Evolutionary conservation across 2,329 filamentous ascomycete genomes (phyloP).

Genomic region (Fonsecaea monophora): DNA sequence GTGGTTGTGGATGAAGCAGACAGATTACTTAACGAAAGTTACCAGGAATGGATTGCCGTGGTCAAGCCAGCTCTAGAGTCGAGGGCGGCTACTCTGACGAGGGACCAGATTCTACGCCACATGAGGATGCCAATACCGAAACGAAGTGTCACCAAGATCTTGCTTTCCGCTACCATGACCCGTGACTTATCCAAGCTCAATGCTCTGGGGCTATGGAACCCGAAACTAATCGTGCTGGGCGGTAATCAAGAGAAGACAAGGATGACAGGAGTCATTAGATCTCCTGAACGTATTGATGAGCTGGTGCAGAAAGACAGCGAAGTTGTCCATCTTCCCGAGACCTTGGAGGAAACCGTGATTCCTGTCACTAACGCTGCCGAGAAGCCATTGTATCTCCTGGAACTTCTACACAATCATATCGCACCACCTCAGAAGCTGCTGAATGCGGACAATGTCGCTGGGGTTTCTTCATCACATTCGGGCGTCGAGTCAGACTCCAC

Average conservation of each 20-base stretch:
- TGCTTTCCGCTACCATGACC: slow-evolving; percentile 98
- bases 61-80: slow-evolving; percentile 74
- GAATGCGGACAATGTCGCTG: background rate
- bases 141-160: slow-evolving; percentile 58
- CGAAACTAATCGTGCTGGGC: slow-evolving; percentile 65
- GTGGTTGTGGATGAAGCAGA: slow-evolving; percentile 97
- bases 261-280: background rate
- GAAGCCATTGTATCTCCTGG: slow-evolving; percentile 85
- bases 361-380: slow-evolving; percentile 72
- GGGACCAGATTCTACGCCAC: slow-evolving; percentile 79
- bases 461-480: slow-evolving; percentile 1
- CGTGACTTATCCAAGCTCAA: slow-evolving; percentile 88
- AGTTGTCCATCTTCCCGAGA: slow-evolving; percentile 66
- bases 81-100: slow-evolving; percentile 90
- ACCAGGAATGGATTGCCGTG: slow-evolving; percentile 84
- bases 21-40: slow-evolving; percentile 85
- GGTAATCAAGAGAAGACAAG: background rate
- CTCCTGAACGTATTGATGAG: background rate
- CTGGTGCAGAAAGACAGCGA: slow-evolving; percentile 51
- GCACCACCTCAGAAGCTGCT: background rate
- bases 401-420: slow-evolving; percentile 68
- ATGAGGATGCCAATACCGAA: slow-evolving; percentile 78
- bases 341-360: slow-evolving; percentile 69
- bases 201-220: slow-evolving; percentile 70
- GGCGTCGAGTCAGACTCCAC: slow-evolving; percentile 41